Evolutionary conservation across 495 filamentous ascomycete species (phyloP), one percentile per base, ranked within the genome.

Genomic region (Daldinia decipiens): DNA sequence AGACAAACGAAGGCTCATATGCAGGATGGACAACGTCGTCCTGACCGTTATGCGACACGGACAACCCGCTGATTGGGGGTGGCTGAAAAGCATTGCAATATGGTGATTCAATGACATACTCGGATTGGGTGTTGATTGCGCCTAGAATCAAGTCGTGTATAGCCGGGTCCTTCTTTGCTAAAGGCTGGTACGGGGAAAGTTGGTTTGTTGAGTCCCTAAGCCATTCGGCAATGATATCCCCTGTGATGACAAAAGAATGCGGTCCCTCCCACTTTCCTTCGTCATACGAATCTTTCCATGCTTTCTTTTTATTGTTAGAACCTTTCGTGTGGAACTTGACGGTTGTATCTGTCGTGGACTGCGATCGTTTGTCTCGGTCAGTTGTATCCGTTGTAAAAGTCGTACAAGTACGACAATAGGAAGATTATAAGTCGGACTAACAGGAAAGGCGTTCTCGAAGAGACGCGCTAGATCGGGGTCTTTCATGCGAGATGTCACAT

Each of bases 41-140:
- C 71, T 96, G 91, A 1, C 91, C 91, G 71, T 92, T 96, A 59
- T 82, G 82, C 47, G 88, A 89, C 7, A 91, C 83, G 8, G 82
- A 72, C 1, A 98, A 82, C 3, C 89, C 87, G 62, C 93, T 95
- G 15, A 92, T 90, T 13, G 92, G 88, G 0, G 95, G 95, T 3
- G 95, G 95, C 70, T 99, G 95, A 81, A 98, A 99, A 29, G 96
- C 95, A 81, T 98, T 97, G 85, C 95, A 99, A 81, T 98, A 99
- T 3, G 96, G 95, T 2, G 91, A 93, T 66, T 93, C 87, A 64
- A 98, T 97, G 21, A 99, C 93, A 72, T 91, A 99, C 76, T 97
- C 94, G 27, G 90, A 88, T 79, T 99, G 95, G 2, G 96, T 98
- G 77, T 97, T 97, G 81, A 99, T 97, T 53, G 96, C 96, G 5